A percentile compares a stretch with the other conserved stretches of the same genome.
These are phyloP conservation scores for Talaromyces trachyspermus DNA, from an alignment of 495 filamentous ascomycete genomes.

Conservation along the genomic window DNA sequence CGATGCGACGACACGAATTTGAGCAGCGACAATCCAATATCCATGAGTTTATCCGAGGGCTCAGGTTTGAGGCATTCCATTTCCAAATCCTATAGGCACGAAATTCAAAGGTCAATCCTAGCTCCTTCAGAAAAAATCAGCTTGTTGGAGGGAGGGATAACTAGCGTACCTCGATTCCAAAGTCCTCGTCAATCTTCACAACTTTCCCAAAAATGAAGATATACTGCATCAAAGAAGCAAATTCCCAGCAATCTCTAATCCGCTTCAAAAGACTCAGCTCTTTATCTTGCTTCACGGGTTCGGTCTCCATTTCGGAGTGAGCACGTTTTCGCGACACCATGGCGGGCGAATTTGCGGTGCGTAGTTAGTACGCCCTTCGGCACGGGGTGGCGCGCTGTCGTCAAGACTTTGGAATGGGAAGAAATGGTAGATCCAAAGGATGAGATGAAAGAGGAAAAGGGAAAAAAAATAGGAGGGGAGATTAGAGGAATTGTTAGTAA, in stretches of 20 bases:
- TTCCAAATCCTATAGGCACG: slow-evolving; percentile 77
- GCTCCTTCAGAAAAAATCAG: neutral
- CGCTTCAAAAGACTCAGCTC: slow-evolving; percentile 52
- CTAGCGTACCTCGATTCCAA: slow-evolving; percentile 72
- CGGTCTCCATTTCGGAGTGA: slow-evolving; percentile 55
- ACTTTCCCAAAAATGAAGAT: slow-evolving; percentile 80
- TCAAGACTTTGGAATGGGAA: too few species aligned
- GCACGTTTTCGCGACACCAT: slow-evolving; percentile 63
- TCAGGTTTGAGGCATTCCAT: slow-evolving; percentile 73
- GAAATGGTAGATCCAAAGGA: too few species aligned
- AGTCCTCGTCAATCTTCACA: slow-evolving; percentile 78
- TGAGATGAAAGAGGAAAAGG: slow-evolving; percentile 1
- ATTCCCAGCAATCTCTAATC: slow-evolving; percentile 88
- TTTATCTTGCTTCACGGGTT: slow-evolving; percentile 32
- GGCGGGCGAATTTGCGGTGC: slow-evolving; percentile 30
- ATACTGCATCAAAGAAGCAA: slow-evolving; percentile 90
- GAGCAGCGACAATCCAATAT: slow-evolving; percentile 81
- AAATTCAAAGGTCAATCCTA: neutral
- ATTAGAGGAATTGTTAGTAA: neutral
- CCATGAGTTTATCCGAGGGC: slow-evolving; percentile 61
- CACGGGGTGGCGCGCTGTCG: too few species aligned
- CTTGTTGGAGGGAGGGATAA: neutral
- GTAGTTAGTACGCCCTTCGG: too few species aligned
- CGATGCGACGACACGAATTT: slow-evolving; percentile 93
- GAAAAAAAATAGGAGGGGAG: neutral